Evolutionary conservation across 2,329 filamentous ascomycete genomes (phyloP).

Genomic region (Fusarium goolgardi): DNA sequence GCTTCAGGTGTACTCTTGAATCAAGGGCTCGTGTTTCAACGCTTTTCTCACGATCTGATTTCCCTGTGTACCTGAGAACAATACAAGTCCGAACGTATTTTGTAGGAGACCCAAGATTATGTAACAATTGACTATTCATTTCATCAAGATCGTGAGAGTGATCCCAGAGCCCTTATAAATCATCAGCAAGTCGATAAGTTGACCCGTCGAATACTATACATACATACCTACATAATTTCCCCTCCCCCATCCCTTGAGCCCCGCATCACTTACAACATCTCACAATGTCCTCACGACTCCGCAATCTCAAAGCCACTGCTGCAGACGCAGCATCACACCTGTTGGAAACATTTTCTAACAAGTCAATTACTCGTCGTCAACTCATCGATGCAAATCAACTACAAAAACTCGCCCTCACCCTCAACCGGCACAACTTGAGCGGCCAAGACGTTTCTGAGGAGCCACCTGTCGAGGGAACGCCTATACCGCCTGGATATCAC

Average conservation of each 20-base stretch:
- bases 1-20: no score
- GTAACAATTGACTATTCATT: no score
- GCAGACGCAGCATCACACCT: slow-evolving; percentile 51
- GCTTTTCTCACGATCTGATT: no score
- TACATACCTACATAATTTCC: neutral
- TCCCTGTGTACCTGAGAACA: no score
- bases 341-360: slow-evolving; percentile 47
- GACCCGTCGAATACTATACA: neutral
- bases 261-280: slow-evolving; percentile 20
- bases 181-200: neutral
- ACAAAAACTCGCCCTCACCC: slow-evolving; percentile 69
- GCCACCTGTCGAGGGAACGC: slow-evolving; percentile 57
- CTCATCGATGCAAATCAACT: slow-evolving; percentile 71
- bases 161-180: no score
- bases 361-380: slow-evolving; percentile 55
- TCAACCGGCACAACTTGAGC: slow-evolving; percentile 60
- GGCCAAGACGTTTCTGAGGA: slow-evolving; percentile 54
- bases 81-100: neutral
- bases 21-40: no score
- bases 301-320: slow-evolving; percentile 40
- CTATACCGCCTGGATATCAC: slow-evolving; percentile 69
- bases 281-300: slow-evolving; percentile 26
- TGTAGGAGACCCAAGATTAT: no score
- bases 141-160: no score
- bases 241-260: slow-evolving; percentile 12